Evolutionary conservation across 169 alveolate species (phyloP).

Genomic region (Neospora caninum): DNA sequence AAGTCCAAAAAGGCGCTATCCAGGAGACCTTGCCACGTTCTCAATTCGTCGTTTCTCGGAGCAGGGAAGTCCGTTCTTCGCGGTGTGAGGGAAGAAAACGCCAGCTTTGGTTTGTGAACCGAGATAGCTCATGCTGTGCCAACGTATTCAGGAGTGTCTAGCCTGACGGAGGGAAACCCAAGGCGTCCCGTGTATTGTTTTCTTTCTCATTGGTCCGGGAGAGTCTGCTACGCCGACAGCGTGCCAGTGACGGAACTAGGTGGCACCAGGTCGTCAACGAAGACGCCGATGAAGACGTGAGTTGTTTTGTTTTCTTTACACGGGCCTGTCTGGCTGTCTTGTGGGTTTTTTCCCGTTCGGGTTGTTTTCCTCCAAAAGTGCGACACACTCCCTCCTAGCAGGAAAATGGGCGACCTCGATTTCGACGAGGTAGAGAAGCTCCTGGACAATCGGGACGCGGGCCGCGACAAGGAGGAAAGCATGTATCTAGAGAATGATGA

Average conservation of each 20-base stretch:
- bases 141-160: too few relatives aligned
- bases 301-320: neutral
- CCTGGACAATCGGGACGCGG: neutral
- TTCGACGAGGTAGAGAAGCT: conserved; percentile 1
- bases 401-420: neutral
- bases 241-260: neutral
- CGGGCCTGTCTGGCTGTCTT: neutral
- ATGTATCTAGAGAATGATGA: neutral
- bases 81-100: too few relatives aligned
- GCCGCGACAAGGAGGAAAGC: neutral
- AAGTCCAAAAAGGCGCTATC: too few relatives aligned
- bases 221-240: neutral
- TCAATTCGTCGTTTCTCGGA: too few relatives aligned
- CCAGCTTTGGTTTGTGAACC: too few relatives aligned
- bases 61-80: too few relatives aligned
- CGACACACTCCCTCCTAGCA: neutral
- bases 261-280: neutral
- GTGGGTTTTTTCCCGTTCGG: neutral
- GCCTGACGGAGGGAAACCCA: too few relatives aligned
- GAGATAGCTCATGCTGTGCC: too few relatives aligned
- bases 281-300: neutral
- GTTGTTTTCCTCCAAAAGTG: neutral
- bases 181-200: too few relatives aligned
- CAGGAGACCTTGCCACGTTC: too few relatives aligned
- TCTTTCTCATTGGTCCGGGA: too few relatives aligned